A percentile compares a stretch with the other conserved stretches of the same genome.
Conservation (phyloP, 169 alveolate species). For the Perkinsus marinus region DNA sequence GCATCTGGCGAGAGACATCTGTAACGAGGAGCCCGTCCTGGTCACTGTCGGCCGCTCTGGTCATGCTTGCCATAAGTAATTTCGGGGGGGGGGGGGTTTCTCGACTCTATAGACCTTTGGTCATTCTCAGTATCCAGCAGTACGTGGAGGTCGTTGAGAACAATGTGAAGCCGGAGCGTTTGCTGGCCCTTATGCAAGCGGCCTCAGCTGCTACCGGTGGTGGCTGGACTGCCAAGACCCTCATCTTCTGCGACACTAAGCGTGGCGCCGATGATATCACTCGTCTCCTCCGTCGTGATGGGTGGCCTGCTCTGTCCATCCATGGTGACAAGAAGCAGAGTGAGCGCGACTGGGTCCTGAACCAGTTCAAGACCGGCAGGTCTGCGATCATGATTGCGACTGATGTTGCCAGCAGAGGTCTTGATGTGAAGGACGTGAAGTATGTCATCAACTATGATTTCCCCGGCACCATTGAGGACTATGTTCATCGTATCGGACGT, state of each 20-base stretch:
- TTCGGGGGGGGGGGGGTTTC: neutral
- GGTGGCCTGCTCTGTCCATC: slow-evolving; percentile 65
- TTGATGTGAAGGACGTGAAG: slow-evolving; percentile 84
- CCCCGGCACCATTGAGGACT: slow-evolving; percentile 84
- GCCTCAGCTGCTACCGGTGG: slow-evolving; percentile 17
- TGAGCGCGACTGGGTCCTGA: slow-evolving; percentile 37
- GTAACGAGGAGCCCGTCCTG: slow-evolving; percentile 76
- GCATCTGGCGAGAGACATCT: slow-evolving; percentile 54
- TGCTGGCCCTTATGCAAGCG: slow-evolving; percentile 15
- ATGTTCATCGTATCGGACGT: slow-evolving; percentile 86
- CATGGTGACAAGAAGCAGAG: slow-evolving; percentile 81
- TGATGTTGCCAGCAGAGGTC: slow-evolving; percentile 96
- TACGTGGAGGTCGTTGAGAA: slow-evolving; percentile 37
- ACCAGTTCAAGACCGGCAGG: slow-evolving; percentile 63
- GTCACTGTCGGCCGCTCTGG: neutral
- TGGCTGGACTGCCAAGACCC: slow-evolving; percentile 3
- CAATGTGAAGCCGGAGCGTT: slow-evolving; percentile 22
- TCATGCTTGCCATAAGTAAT: neutral
- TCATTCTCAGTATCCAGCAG: slow-evolving; percentile 27
- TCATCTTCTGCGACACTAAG: slow-evolving; percentile 57
- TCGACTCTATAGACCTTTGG: neutral
- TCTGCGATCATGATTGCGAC: slow-evolving; percentile 87
- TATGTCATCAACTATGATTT: slow-evolving; percentile 88
- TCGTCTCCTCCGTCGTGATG: slow-evolving; percentile 55
- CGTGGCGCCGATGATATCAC: slow-evolving; percentile 60